Evolutionary conservation across 1,284 basidiomycete species (phyloP), one percentile per base, ranked within the genome.

Genomic region (Lignosus rhinocerotis): DNA sequence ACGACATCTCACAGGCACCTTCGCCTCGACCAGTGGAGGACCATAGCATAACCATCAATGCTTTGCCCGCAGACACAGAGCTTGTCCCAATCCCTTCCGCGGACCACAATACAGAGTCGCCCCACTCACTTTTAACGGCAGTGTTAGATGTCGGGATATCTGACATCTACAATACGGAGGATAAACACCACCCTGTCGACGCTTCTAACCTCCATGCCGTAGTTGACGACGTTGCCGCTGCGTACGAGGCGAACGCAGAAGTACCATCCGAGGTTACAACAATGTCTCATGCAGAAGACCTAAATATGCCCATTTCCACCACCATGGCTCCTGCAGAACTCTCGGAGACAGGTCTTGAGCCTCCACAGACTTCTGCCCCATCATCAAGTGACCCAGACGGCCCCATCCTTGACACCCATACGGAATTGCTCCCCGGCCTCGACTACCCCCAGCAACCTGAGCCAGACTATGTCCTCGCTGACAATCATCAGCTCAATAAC

Each of bases 1-100:
- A 80, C 64, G 87, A 88, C 67, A 80, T 74, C 41, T 78, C 81
- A 30, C 73, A 72, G 46, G 68, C 60, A 4, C 61, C 70, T 17
- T 73, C 77, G 36, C 73, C 75, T 33, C 54, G 62, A 11, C 51
- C 58, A 10, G 49, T 47, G 30, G 60, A 53, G 3, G 43, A 53
- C 38, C 21, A 50, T 12, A 44, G 33, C 30, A n/a, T 48, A 21
- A 21, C 50, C 5, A 25, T n/a, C 21, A 42, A 55, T 34, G 32
- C 33, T 10, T 41, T 14, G 2, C 38, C 31, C 19, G 56, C 54
- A 34, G 50, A 58, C 34, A 19, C 43, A 1, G 55, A 50, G 9
- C n/a, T 39, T n/a, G 55, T 61, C 57, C 57, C 51, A 9, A 42
- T 56, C 1, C 57, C 62, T 6, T 59, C 57, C 3, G 50, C 41